A percentile compares a stretch with the other conserved stretches of the same genome.
Evolutionary conservation across 345 rosid genomes (phyloP).

Genomic region (Populus alba): DNA sequence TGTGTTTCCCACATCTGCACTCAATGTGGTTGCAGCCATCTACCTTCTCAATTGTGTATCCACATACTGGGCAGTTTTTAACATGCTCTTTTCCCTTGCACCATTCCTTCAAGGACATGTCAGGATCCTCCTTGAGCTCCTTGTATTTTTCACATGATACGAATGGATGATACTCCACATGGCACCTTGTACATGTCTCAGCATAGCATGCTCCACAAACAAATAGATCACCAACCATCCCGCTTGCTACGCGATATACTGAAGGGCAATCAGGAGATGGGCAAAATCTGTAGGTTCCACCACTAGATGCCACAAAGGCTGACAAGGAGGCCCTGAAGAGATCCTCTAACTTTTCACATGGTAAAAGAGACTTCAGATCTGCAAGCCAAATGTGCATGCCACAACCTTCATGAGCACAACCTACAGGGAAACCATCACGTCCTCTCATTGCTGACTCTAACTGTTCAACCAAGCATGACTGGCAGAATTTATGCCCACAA

Average conservation of each 20-base stretch:
- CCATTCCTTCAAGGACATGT: slow-evolving; percentile 77
- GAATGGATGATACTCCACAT: slow-evolving; percentile 69
- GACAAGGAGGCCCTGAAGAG: slow-evolving; percentile 76
- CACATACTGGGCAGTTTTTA: slow-evolving; percentile 70
- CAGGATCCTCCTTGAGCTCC: slow-evolving; percentile 76
- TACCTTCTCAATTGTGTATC: slow-evolving; percentile 64
- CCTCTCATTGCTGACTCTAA: slow-evolving; percentile 26
- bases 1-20: slow-evolving; percentile 80
- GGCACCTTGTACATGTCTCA: slow-evolving; percentile 73
- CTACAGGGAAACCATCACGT: slow-evolving; percentile 63
- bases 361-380: slow-evolving; percentile 60
- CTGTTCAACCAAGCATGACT: slow-evolving; percentile 49
- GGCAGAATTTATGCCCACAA: slow-evolving; percentile 70
- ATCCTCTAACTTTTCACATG: slow-evolving; percentile 66
- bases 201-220: slow-evolving; percentile 72
- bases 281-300: slow-evolving; percentile 67
- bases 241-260: slow-evolving; percentile 55
- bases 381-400: slow-evolving; percentile 46
- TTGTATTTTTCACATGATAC: slow-evolving; percentile 68
- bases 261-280: slow-evolving; percentile 89
- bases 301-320: slow-evolving; percentile 59
- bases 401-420: slow-evolving; percentile 62
- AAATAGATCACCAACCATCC: slow-evolving; percentile 41
- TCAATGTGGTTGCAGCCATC: slow-evolving; percentile 85
- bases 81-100: slow-evolving; percentile 68